Conservation (phyloP, 2,329 filamentous ascomycete species). For the Apiospora saccharicola region DNA sequence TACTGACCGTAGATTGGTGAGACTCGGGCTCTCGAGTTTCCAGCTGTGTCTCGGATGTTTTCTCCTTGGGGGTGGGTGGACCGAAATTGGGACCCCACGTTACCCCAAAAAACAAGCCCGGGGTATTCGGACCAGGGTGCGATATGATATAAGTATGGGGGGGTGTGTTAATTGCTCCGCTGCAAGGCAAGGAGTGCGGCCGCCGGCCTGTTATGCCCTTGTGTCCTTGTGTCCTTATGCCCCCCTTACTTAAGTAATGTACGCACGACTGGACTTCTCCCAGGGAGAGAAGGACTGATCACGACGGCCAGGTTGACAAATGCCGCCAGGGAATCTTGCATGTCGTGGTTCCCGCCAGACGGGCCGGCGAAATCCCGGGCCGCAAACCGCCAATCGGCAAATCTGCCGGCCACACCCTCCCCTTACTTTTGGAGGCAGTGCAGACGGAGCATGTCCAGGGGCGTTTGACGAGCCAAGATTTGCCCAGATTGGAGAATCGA, state of each 20-base stretch:
- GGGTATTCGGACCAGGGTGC: neutral
- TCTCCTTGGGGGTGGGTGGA: neutral
- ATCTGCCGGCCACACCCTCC: neutral
- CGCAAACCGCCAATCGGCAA: constrained; percentile 11
- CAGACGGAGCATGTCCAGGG: constrained; percentile 17
- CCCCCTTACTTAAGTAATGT: neutral
- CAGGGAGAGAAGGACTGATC: neutral
- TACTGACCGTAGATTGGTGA: constrained; percentile 2
- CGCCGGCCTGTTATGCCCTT: neutral
- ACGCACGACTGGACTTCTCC: neutral
- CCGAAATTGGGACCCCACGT: constrained; percentile 17
- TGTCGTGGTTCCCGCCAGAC: constrained; percentile 10
- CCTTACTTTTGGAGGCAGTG: neutral
- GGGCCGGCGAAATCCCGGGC: constrained; percentile 21
- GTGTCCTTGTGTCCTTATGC: neutral
- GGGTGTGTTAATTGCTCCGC: neutral
- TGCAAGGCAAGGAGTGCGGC: neutral
- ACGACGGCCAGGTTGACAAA: neutral
- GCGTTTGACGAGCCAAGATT: constrained; percentile 12
- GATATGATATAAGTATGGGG: neutral
- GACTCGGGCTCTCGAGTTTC: neutral
- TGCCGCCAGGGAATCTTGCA: constrained; percentile 5
- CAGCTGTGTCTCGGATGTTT: constrained; percentile 1
- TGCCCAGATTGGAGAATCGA: constrained; percentile 17
- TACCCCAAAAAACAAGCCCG: constrained; percentile 6